phyloP scores from a whole-genome alignment of 768 basidiomycete species.

The Guyanaporus albipodus region DNA sequence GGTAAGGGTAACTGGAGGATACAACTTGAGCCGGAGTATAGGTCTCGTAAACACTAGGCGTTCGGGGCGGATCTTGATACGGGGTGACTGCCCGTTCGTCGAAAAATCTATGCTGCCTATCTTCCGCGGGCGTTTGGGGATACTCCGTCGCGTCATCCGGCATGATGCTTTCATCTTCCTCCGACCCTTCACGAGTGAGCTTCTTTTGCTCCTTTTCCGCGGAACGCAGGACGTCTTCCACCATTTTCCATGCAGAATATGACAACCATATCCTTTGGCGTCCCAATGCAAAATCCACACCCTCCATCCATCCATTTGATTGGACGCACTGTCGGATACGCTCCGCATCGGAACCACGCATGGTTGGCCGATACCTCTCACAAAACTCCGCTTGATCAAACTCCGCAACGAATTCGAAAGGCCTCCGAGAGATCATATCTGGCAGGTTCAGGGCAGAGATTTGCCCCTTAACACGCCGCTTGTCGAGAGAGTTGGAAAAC shows the following conservation, averaged over 20 bases:
- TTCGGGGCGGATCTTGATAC: slow-evolving; percentile 29
- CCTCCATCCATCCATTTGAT: slow-evolving; percentile 50
- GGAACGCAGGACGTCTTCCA: slow-evolving; percentile 53
- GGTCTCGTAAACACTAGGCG: slow-evolving; percentile 26
- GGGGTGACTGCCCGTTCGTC: slow-evolving; percentile 29
- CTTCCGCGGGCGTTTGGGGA: slow-evolving; percentile 30
- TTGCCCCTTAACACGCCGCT: slow-evolving; percentile 56
- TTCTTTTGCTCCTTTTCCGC: slow-evolving; percentile 48
- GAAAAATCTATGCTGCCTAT: slow-evolving; percentile 31
- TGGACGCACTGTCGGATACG: slow-evolving; percentile 48
- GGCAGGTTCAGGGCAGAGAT: slow-evolving; percentile 51
- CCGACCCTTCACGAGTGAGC: slow-evolving; percentile 36
- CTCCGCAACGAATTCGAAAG: slow-evolving; percentile 50
- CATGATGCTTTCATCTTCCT: slow-evolving; percentile 45
- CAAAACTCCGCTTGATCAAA: slow-evolving; percentile 47
- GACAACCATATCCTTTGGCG: slow-evolving; percentile 52
- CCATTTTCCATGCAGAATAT: slow-evolving; percentile 55
- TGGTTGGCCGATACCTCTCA: slow-evolving; percentile 49
- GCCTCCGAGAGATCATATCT: slow-evolving; percentile 46
- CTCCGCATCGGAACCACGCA: slow-evolving; percentile 44
- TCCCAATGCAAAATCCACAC: slow-evolving; percentile 52
- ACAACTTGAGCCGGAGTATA: slow-evolving; percentile 21
- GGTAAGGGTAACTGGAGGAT: slow-evolving; percentile 27
- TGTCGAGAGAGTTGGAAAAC: slow-evolving; percentile 60
- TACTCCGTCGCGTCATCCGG: slow-evolving; percentile 40